Conservation (phyloP, 352 stramenopile genomes). For the Pythium myriotylum region DNA sequence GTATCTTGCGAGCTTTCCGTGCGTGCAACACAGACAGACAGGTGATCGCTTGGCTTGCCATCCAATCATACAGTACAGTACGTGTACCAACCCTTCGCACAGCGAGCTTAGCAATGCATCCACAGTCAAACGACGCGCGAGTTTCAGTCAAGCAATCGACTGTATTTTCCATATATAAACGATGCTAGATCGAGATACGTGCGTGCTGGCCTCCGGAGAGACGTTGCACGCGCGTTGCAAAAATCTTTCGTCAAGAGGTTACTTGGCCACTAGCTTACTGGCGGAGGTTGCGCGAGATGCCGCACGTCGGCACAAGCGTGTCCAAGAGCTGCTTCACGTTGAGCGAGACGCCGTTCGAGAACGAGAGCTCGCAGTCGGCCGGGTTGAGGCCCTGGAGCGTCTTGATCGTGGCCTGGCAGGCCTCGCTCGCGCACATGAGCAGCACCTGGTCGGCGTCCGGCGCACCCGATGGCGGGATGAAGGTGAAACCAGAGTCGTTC, state of each 20-base stretch:
- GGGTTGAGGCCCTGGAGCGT: constrained; percentile 37
- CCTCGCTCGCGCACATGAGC: constrained; percentile 13
- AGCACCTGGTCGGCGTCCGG: constrained; percentile 1
- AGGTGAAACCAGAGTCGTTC: constrained; percentile 4
- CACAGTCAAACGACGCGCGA: too few relatives aligned
- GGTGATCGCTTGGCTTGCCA: too few relatives aligned
- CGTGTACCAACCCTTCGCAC: too few relatives aligned
- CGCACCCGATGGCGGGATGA: constrained; percentile 12
- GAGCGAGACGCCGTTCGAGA: constrained; percentile 42
- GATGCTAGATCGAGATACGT: too few relatives aligned
- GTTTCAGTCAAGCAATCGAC: too few relatives aligned
- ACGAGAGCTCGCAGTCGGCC: constrained; percentile 43
- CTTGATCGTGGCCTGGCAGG: constrained; percentile 27
- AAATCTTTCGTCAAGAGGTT: neutral
- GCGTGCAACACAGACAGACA: too few relatives aligned
- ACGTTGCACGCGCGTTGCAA: neutral
- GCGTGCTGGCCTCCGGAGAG: too few relatives aligned
- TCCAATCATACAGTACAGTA: too few relatives aligned
- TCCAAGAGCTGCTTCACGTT: constrained; percentile 52
- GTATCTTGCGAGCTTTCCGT: too few relatives aligned
- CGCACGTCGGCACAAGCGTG: constrained; percentile 42
- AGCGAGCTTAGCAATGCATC: too few relatives aligned
- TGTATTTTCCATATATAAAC: too few relatives aligned
- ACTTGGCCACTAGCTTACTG: neutral
- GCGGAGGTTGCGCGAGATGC: constrained; percentile 11